A percentile compares a stretch with the other conserved stretches of the same genome.
phyloP scores from a whole-genome alignment of 495 filamentous ascomycete genomes.

The Neurospora hispaniola region DNA sequence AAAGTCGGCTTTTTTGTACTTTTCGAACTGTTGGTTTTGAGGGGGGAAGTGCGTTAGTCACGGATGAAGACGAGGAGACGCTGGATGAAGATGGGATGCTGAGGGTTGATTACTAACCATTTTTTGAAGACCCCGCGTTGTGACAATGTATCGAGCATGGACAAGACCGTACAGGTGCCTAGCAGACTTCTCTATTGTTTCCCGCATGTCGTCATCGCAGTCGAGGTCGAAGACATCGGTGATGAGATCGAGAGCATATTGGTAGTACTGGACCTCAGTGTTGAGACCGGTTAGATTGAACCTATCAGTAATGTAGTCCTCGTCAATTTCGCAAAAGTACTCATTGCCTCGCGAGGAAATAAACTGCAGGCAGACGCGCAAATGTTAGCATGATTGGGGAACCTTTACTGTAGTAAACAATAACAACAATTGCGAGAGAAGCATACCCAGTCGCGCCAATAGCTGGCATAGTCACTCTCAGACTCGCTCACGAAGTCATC shows the following conservation, averaged over 20 bases:
- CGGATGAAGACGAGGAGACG: too few relatives aligned
- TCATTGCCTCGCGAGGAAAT: constrained; percentile 96
- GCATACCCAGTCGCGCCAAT: constrained; percentile 98
- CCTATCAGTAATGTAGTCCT: constrained; percentile 95
- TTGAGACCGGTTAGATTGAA: constrained; percentile 98
- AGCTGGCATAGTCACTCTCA: constrained; percentile 97
- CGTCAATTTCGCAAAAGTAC: constrained; percentile 99
- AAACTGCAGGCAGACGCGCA: constrained; percentile 48
- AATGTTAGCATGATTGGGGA: constrained; percentile 1
- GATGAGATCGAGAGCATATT: constrained; percentile 96
- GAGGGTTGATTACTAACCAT: constrained; percentile 55
- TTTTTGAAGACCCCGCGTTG: constrained; percentile 83
- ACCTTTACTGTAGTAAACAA: neutral
- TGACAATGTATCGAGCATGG: constrained; percentile 95
- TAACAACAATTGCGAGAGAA: constrained; percentile 4
- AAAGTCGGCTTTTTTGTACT: constrained; percentile 97
- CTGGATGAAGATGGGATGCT: neutral
- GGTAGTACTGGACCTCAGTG: constrained; percentile 95
- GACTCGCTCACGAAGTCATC: constrained; percentile 97
- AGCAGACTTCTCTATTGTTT: constrained; percentile 96
- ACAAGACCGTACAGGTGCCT: constrained; percentile 94
- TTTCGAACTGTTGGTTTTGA: constrained; percentile 60
- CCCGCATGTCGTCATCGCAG: constrained; percentile 94
- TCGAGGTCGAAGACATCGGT: constrained; percentile 99
- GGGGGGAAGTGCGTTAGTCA: neutral